phyloP scores from a whole-genome alignment of 345 rosid species.

The Linum trigynum region DNA sequence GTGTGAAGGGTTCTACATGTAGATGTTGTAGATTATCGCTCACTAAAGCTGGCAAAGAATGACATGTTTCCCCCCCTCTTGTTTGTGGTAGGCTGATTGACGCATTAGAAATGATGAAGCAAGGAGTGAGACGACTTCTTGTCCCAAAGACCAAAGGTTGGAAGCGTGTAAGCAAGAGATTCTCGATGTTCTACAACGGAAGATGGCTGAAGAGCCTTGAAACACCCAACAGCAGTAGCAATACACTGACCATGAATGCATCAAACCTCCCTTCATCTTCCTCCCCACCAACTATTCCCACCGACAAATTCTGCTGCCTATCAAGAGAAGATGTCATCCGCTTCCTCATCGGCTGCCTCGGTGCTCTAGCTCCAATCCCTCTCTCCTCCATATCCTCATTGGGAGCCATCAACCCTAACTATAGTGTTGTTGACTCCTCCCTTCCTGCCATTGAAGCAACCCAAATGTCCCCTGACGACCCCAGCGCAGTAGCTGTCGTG shows the following conservation, averaged over 20 bases:
- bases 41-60: no score
- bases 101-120: slow-evolving; percentile 98
- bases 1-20: no score
- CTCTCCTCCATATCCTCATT: slow-evolving; percentile 70
- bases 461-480: slow-evolving; percentile 46
- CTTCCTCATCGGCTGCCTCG: slow-evolving; percentile 88
- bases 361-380: slow-evolving; percentile 93
- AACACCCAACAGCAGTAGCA: slow-evolving; percentile 36
- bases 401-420: slow-evolving; percentile 58
- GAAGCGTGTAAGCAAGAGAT: slow-evolving; percentile 97
- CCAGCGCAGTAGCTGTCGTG: slow-evolving; percentile 66
- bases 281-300: slow-evolving; percentile 33
- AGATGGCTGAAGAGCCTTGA: slow-evolving; percentile 88
- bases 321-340: slow-evolving; percentile 90
- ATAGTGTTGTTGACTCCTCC: slow-evolving; percentile 55
- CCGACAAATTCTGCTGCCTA: slow-evolving; percentile 84
- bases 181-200: slow-evolving; percentile 70
- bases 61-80: neutral
- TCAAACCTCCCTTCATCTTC: slow-evolving; percentile 51
- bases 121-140: slow-evolving; percentile 82
- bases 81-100: slow-evolving; percentile 62
- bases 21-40: no score
- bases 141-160: slow-evolving; percentile 65
- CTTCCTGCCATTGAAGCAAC: slow-evolving; percentile 61
- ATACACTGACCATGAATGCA: slow-evolving; percentile 26